These are phyloP conservation scores for Pharus latifolius DNA, from an alignment of 176 grass and related monocot genomes.

Conservation along the genomic window DNA sequence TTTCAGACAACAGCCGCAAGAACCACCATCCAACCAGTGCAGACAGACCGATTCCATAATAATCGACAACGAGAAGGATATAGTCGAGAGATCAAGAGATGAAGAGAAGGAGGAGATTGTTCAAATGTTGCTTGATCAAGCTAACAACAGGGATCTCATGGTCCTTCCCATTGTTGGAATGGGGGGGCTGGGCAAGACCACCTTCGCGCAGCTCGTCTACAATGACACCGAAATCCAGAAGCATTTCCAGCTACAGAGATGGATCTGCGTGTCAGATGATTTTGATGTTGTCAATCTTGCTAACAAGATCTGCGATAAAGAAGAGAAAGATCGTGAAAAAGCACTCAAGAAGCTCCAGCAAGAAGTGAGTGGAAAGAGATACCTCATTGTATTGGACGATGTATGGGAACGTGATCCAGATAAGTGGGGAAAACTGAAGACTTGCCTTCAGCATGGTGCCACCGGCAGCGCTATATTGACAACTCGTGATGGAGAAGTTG, in stretches of 20 bases:
- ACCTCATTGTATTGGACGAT: conserved; percentile 24
- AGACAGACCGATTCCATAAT: neutral
- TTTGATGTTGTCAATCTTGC: conserved; percentile 1
- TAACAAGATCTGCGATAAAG: neutral
- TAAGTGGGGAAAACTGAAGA: neutral
- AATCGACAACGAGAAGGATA: neutral
- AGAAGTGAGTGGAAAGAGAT: neutral
- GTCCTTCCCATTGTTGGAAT: conserved; percentile 22
- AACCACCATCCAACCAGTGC: neutral
- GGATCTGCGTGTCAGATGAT: conserved; percentile 21
- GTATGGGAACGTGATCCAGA: conserved; percentile 8
- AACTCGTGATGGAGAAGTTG: neutral
- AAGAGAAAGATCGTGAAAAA: neutral
- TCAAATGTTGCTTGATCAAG: neutral
- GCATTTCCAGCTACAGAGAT: neutral
- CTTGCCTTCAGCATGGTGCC: neutral
- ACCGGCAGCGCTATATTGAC: conserved; percentile 12
- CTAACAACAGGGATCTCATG: neutral
- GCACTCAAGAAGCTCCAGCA: neutral
- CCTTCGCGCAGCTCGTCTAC: conserved; percentile 13
- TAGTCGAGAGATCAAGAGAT: neutral
- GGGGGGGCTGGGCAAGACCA: conserved; percentile 27
- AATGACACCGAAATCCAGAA: neutral
- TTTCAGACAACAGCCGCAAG: neutral
- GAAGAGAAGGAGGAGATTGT: conserved; percentile 10